A percentile compares a stretch with the other conserved stretches of the same genome.
Conservation (phyloP, 2,329 filamentous ascomycete species). For the Epicoccum nigrum region DNA sequence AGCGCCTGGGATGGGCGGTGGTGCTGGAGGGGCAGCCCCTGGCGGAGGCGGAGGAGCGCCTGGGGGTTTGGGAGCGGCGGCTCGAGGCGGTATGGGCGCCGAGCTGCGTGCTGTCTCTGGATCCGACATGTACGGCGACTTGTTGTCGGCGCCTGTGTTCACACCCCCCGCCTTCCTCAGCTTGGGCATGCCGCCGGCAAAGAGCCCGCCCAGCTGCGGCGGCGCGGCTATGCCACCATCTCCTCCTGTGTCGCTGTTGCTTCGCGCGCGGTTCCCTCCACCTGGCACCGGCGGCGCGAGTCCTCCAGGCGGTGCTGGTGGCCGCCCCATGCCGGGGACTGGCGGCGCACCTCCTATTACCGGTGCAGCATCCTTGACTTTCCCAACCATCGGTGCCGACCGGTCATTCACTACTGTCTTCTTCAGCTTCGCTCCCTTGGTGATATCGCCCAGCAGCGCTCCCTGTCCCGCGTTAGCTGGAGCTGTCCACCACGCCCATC, state of each 20-base stretch:
- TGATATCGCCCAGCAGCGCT: constrained; percentile 85
- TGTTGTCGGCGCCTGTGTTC: constrained; percentile 61
- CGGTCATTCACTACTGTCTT: constrained; percentile 90
- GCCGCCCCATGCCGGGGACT: constrained; percentile 65
- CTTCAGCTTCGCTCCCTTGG: constrained; percentile 78
- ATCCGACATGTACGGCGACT: constrained; percentile 80
- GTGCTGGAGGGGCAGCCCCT: constrained; percentile 41
- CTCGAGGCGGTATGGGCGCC: constrained; percentile 61
- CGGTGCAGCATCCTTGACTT: constrained; percentile 62
- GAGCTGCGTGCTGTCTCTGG: constrained; percentile 62
- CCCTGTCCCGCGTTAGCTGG: constrained; percentile 62
- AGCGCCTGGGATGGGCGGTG: constrained; percentile 55
- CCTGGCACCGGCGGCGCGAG: constrained; percentile 73
- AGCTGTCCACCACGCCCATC: constrained; percentile 9
- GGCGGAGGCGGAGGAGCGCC: constrained; percentile 45
- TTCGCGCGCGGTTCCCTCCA: constrained; percentile 65
- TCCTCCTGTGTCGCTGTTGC: constrained; percentile 75
- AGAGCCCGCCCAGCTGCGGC: constrained; percentile 84
- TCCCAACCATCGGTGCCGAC: constrained; percentile 75
- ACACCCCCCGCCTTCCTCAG: constrained; percentile 81
- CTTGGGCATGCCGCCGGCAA: constrained; percentile 95
- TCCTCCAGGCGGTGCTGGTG: constrained; percentile 64
- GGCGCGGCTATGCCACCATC: constrained; percentile 47
- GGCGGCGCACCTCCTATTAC: constrained; percentile 79
- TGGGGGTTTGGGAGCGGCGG: constrained; percentile 57